Conservation (phyloP, 208 protist genomes). For the Leishmania gerbilli region DNA sequence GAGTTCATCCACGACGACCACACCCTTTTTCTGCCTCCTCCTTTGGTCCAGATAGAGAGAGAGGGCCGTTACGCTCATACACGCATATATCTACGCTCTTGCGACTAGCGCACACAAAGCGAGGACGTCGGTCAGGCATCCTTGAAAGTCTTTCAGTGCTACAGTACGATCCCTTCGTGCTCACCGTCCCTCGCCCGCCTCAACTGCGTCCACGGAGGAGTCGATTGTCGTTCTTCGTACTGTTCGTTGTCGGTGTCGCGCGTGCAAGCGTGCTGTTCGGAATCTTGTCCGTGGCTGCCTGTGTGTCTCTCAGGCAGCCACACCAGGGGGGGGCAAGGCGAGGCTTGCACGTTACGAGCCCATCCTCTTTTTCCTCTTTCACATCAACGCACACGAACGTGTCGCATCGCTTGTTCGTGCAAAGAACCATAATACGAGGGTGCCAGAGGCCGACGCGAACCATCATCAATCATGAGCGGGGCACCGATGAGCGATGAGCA, state of each 20-base stretch:
- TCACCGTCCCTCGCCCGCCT: neutral
- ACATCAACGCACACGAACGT: neutral
- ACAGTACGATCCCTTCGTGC: neutral
- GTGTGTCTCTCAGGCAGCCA: neutral
- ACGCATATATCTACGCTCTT: neutral
- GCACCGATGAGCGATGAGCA: conserved; percentile 52
- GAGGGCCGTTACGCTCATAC: neutral
- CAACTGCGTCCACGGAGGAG: neutral
- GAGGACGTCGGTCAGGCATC: neutral
- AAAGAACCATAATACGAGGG: neutral
- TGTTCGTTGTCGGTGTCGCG: neutral
- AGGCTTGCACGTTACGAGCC: neutral
- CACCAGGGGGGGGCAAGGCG: neutral
- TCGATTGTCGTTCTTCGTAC: neutral
- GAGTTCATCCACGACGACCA: neutral
- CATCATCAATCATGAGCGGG: conserved; percentile 20
- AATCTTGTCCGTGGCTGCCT: neutral
- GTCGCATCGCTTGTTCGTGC: neutral
- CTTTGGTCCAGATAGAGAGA: neutral
- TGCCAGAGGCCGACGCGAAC: neutral
- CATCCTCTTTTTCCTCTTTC: neutral
- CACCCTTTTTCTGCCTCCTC: neutral
- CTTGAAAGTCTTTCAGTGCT: neutral
- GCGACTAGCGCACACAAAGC: neutral
- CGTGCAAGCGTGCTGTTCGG: neutral